Evolutionary conservation across 225 moss, liverwort and hornwort species (phyloP).

Genomic region (Polytrichum commune): DNA sequence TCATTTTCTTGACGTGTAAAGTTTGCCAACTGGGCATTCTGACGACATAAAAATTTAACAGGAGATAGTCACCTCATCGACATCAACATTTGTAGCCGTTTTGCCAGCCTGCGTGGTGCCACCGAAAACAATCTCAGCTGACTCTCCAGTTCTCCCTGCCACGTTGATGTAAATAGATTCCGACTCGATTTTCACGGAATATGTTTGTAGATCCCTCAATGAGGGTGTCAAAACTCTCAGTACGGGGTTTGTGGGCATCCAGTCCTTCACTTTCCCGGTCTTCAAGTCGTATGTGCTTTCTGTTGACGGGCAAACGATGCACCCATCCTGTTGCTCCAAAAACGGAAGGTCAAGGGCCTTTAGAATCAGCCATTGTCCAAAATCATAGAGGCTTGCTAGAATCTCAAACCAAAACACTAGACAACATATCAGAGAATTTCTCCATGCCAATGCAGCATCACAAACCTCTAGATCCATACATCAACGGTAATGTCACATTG

Average conservation of each 20-base stretch:
- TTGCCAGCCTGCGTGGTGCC: constrained; percentile 74
- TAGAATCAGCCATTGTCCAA: not conserved
- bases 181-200: constrained; percentile 76
- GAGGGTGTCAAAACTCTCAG: constrained; percentile 75
- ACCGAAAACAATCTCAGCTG: constrained; percentile 94
- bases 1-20: no score
- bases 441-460: no score
- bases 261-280: constrained; percentile 80
- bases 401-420: no score
- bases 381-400: no score
- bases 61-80: constrained; percentile 63
- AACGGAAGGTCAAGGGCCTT: not conserved
- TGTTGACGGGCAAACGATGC: constrained; percentile 88
- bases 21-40: not conserved
- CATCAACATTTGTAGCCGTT: constrained; percentile 81
- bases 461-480: no score
- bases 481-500: no score
- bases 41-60: not conserved
- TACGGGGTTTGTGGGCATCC: constrained; percentile 90
- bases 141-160: constrained; percentile 47
- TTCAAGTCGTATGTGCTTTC: constrained; percentile 86
- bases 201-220: constrained; percentile 60
- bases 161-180: constrained; percentile 73
- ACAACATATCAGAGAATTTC: no score
- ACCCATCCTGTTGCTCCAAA: constrained; percentile 50